Conservation (phyloP, 192 early-diverging fungal genomes). For the Dissophora globulifera region DNA sequence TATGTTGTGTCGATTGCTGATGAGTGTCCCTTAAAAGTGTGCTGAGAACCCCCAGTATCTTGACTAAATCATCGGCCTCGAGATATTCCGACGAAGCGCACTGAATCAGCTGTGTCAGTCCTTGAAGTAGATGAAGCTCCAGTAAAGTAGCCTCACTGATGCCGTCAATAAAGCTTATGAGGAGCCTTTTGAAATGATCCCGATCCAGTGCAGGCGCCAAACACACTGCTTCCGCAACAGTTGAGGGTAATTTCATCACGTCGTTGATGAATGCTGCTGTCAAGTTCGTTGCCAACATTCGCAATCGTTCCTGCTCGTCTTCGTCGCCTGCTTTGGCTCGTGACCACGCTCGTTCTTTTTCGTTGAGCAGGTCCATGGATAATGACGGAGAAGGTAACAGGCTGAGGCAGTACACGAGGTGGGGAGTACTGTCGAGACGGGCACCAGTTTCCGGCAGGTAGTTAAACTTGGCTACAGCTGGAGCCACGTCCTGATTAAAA, state of each 20-base stretch:
- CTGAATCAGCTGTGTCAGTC: conserved; percentile 5
- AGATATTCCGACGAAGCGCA: not conserved
- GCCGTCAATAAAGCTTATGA: not conserved
- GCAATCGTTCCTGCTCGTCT: conserved; percentile 2
- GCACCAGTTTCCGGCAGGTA: not conserved
- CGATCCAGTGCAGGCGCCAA: not conserved
- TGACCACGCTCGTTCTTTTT: not conserved
- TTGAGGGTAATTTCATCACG: not conserved
- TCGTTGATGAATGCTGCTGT: not conserved
- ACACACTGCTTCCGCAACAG: not conserved
- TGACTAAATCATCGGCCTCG: not conserved
- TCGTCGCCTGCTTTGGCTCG: not conserved
- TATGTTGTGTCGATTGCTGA: not conserved
- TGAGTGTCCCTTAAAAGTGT: not conserved
- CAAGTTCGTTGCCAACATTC: not conserved
- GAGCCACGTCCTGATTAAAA: no score
- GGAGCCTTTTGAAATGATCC: not conserved
- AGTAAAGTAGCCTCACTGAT: not conserved
- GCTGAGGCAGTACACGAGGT: conserved; percentile 1
- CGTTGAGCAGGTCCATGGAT: not conserved
- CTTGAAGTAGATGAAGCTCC: conserved; percentile 1
- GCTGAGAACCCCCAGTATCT: conserved; percentile 3
- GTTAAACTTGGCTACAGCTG: not conserved
- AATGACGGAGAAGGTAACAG: not conserved
- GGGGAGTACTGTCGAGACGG: not conserved